Evolutionary conservation across 768 basidiomycete species (phyloP), one percentile per base, ranked within the genome.

Genomic region (Russula sp.): DNA sequence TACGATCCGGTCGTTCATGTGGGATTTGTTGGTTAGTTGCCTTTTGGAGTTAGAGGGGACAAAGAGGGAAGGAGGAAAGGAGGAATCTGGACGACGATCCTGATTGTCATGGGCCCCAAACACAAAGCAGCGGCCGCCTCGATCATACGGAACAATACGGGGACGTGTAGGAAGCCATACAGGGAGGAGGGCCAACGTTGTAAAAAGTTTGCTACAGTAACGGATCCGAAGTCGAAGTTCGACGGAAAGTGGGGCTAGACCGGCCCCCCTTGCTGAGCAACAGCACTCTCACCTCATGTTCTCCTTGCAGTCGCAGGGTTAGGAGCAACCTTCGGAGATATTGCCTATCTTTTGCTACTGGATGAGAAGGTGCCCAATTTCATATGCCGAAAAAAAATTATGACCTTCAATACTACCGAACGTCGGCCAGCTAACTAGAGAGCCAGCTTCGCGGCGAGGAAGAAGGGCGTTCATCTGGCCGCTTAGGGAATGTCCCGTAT

Each of bases 141-240:
- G 62, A 59, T 59, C 62, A 34, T n/a, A 59, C 62, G 57, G 62
- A 63, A 59, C 52, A 59, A 31, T 42, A 57, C 62, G 62, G 49
- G 49, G 57, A 59, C 37, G 57, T 44, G 57, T 39, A 59, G 11
- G 57, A 63, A 48, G 37, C 32, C 34, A 6, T 37, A 27, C 11
- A 37, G 51, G 55, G 31, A 31, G 51, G 55, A 37, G 47, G 55
- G 40, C 37, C 48, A 27, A 44, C 42, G 49, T 57, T 45, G 61
- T 45, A 45, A 34, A 34, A 45, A 57, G 49, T 58, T 63, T 63
- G 39, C 50, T 59, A 47, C 62, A 35, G 22, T n/a, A 34, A 53
- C 55, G 56, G 57, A 40, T 49, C 57, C 50, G 31, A 63, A 32
- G 40, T 34, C 50, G 31, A 63, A 32, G 40, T 34, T 62, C 48